A percentile compares a stretch with the other conserved stretches of the same genome.
Evolutionary conservation across 148 eudicot species (phyloP).

Genomic region (Heliamphora exappendiculata): DNA sequence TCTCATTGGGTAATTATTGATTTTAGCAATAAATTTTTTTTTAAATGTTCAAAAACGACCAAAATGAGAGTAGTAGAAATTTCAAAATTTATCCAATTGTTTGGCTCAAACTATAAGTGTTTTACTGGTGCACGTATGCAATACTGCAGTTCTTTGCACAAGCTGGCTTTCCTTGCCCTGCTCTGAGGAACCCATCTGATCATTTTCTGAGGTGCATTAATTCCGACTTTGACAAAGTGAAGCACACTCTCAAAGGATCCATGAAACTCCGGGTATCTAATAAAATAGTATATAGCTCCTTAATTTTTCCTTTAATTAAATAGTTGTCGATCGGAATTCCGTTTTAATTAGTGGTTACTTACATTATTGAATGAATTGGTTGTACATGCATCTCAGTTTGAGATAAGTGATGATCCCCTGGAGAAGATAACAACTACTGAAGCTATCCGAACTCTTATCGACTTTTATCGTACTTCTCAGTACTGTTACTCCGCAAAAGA

Average conservation of each 20-base stretch:
- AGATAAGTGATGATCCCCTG: constrained; percentile 75
- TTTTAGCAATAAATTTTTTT: no score
- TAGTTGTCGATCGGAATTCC: no score
- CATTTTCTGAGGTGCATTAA: constrained; percentile 93
- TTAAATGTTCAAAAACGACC: no score
- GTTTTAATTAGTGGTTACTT: constrained; percentile 4
- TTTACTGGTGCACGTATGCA: no score
- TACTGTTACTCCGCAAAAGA: constrained; percentile 53
- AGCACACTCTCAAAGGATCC: constrained; percentile 92
- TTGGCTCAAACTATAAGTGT: no score
- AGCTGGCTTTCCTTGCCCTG: constrained; percentile 94
- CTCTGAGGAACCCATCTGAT: constrained; percentile 92
- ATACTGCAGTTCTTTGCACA: constrained; percentile 98
- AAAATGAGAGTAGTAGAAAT: no score
- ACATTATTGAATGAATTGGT: no score
- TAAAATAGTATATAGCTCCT: background rate
- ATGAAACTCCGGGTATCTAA: constrained; percentile 83
- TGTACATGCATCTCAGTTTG: constrained; percentile 58
- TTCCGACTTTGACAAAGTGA: constrained; percentile 93
- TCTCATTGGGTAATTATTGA: no score
- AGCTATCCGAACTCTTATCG: constrained; percentile 64
- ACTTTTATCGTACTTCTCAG: constrained; percentile 61
- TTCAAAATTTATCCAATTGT: no score
- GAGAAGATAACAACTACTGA: constrained; percentile 83
- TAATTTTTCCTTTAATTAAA: background rate